These are phyloP conservation scores for Hymenoscyphus occultus DNA, from an alignment of 2,329 filamentous ascomycete species.

Conservation along the genomic window DNA sequence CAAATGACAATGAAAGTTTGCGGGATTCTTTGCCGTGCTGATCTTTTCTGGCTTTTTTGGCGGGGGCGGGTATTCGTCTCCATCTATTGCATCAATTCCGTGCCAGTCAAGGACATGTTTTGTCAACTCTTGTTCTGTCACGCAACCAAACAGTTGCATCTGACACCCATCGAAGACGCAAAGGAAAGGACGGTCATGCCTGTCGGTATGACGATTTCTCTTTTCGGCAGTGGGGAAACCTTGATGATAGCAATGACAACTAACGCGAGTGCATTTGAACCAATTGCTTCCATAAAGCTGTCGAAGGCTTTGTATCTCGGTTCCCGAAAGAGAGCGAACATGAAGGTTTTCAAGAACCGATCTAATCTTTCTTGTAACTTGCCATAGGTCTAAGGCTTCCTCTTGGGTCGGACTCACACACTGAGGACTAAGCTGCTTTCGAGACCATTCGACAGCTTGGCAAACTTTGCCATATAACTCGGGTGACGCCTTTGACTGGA, in stretches of 20 bases:
- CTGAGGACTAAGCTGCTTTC: neutral
- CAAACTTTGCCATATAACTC: neutral
- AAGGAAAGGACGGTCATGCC: constrained; percentile 39
- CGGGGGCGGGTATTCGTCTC: too few relatives aligned
- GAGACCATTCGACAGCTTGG: neutral
- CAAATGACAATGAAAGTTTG: too few relatives aligned
- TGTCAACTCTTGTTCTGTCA: too few relatives aligned
- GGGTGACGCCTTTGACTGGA: neutral
- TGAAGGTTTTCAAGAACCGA: constrained; percentile 7
- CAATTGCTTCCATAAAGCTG: constrained; percentile 37
- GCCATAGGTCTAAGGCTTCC: neutral
- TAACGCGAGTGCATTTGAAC: constrained; percentile 41
- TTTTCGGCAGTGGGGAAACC: constrained; percentile 37
- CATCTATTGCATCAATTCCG: too few relatives aligned
- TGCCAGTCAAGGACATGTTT: too few relatives aligned
- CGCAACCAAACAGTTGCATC: too few relatives aligned
- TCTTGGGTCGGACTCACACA: neutral
- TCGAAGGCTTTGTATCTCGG: neutral
- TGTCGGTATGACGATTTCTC: constrained; percentile 38
- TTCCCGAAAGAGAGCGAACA: neutral
- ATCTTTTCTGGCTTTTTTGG: too few relatives aligned
- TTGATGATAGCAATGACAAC: constrained; percentile 42
- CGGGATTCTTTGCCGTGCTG: too few relatives aligned
- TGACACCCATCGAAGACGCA: constrained; percentile 30
- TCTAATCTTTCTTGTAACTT: constrained; percentile 10